Percentiles rank a stretch among this genome's conserved stretches.
phyloP scores from a whole-genome alignment of 176 grass and related monocot species.

The Typha latifolia region DNA sequence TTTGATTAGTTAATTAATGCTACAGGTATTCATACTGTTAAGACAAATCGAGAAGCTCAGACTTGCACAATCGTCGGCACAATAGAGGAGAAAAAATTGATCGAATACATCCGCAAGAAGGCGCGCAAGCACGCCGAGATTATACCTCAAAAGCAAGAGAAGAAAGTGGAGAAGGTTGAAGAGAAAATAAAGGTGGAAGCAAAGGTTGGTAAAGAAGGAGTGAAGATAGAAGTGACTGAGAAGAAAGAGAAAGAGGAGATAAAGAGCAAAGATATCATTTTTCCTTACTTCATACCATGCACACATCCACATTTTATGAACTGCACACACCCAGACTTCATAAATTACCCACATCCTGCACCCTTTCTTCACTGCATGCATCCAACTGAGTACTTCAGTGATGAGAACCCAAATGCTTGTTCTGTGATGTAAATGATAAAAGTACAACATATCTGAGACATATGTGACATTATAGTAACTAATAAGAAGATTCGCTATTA shows the following conservation, averaged over 20 bases:
- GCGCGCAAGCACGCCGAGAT: conserved; percentile 37
- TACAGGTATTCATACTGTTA: conserved; percentile 58
- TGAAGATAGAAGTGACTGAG: conserved; percentile 7
- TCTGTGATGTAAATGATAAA: conserved; percentile 43
- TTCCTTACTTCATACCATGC: conserved; percentile 75
- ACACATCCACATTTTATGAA: conserved; percentile 50
- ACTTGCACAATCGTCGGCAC: conserved; percentile 39
- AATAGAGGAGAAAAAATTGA: conserved; percentile 49
- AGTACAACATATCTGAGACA: neutral
- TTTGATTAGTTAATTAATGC: neutral
- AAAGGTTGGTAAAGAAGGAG: neutral
- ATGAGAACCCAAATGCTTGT: conserved; percentile 64
- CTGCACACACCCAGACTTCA: conserved; percentile 27
- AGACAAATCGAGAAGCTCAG: conserved; percentile 47
- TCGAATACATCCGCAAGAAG: conserved; percentile 48
- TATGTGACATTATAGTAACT: neutral
- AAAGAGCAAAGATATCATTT: conserved; percentile 41
- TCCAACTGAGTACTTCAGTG: conserved; percentile 50
- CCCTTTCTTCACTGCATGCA: conserved; percentile 71
- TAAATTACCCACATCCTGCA: conserved; percentile 29
- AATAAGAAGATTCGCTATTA: neutral
- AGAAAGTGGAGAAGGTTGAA: conserved; percentile 33
- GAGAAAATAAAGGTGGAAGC: conserved; percentile 13
- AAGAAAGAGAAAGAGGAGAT: conserved; percentile 24
- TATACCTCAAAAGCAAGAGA: conserved; percentile 31